Conservation (phyloP, 768 basidiomycete genomes). For the Psilocybe azurescens region DNA sequence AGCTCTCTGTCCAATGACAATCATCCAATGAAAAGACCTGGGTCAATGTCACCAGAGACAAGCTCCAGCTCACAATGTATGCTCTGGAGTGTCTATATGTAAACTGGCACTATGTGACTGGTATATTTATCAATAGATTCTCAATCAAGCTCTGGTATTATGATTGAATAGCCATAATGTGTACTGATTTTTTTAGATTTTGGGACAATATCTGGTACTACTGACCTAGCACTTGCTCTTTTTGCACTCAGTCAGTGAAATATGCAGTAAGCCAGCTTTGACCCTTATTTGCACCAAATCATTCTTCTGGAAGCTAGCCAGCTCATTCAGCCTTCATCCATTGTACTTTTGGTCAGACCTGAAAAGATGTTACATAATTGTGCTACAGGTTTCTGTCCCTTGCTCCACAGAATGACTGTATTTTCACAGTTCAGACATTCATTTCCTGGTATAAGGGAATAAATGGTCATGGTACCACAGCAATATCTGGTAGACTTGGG, state of each 20-base stretch:
- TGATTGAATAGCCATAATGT: constrained; percentile 17
- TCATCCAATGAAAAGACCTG: too few relatives aligned
- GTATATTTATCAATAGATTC: constrained; percentile 25
- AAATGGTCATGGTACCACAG: not conserved
- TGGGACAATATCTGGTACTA: not conserved
- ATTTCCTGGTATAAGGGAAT: not conserved
- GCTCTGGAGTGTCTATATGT: constrained; percentile 20
- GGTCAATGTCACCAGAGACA: not conserved
- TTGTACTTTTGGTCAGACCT: not conserved
- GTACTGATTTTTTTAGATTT: not conserved
- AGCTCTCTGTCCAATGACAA: too few relatives aligned
- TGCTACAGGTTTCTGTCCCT: not conserved
- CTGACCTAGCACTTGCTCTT: constrained; percentile 25
- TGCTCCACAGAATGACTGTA: not conserved
- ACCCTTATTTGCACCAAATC: constrained; percentile 16
- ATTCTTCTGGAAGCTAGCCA: not conserved
- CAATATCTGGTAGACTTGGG: not conserved
- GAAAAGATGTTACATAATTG: not conserved
- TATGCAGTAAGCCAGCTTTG: constrained; percentile 19
- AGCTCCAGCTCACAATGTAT: constrained; percentile 18
- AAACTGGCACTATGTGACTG: constrained; percentile 24
- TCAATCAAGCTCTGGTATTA: constrained; percentile 30
- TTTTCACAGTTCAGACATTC: not conserved
- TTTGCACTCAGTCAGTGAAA: constrained; percentile 21
- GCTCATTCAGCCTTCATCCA: not conserved